Evolutionary conservation across 768 basidiomycete genomes (phyloP).

Genomic region (Serendipita sp.): DNA sequence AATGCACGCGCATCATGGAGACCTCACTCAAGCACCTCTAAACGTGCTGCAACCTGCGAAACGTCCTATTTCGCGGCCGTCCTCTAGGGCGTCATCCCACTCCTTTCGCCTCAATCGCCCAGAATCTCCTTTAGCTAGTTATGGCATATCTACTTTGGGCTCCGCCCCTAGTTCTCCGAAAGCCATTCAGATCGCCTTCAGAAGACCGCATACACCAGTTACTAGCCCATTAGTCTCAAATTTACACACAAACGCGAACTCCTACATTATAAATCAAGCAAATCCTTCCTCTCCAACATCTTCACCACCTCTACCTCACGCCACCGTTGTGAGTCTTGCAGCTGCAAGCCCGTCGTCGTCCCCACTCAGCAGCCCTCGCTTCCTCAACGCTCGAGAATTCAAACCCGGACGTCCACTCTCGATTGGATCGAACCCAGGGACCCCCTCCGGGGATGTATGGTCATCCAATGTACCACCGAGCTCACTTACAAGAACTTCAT

Average conservation of each 20-base stretch:
- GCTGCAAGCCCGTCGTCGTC: conserved; percentile 69
- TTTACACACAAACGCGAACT: conserved; percentile 26
- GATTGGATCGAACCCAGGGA: conserved; percentile 47
- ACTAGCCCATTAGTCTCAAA: conserved; percentile 59
- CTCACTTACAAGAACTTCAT: conserved; percentile 38
- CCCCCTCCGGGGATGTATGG: conserved; percentile 85
- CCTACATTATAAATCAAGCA: conserved; percentile 35
- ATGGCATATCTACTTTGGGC: background rate
- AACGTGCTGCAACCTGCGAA: conserved; percentile 66
- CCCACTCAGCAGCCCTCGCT: conserved; percentile 67
- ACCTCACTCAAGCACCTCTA: conserved; percentile 67
- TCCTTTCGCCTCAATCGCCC: conserved; percentile 53
- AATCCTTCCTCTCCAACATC: conserved; percentile 32
- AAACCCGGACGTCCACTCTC: conserved; percentile 73
- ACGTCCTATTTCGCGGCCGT: conserved; percentile 64
- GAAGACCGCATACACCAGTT: conserved; percentile 63
- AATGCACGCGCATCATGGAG: conserved; percentile 90
- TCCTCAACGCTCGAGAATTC: conserved; percentile 86
- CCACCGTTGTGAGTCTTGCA: conserved; percentile 41
- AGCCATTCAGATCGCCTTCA: conserved; percentile 61
- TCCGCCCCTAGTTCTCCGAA: conserved; percentile 56
- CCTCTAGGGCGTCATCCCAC: conserved; percentile 61
- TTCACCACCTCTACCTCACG: conserved; percentile 48
- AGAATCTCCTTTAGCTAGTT: conserved; percentile 22
- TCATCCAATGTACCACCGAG: conserved; percentile 40